Evolutionary conservation across 2,329 filamentous ascomycete genomes (phyloP).

Genomic region (Huntiella moniliformis): DNA sequence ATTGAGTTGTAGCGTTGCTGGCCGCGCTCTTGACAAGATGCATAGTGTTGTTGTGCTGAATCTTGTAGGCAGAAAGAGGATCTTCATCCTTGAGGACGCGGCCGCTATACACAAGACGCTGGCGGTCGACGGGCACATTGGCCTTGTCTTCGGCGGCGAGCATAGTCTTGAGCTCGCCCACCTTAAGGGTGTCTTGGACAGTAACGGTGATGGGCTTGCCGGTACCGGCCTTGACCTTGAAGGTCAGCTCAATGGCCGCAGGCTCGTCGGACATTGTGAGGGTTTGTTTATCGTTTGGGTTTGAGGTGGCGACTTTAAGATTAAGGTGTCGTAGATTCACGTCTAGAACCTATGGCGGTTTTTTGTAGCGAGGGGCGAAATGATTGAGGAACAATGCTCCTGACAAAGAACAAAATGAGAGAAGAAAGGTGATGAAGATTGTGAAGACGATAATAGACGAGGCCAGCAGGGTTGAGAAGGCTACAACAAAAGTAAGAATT

Average conservation of each 20-base stretch:
- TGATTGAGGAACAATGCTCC: too few relatives aligned
- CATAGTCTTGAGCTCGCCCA: slow-evolving; percentile 77
- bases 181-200: slow-evolving; percentile 54
- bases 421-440: too few relatives aligned
- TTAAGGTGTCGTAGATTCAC: too few relatives aligned
- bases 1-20: slow-evolving; percentile 45
- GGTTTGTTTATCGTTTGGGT: not conserved
- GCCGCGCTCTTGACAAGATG: slow-evolving; percentile 93
- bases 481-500: too few relatives aligned
- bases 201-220: slow-evolving; percentile 73
- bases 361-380: too few relatives aligned
- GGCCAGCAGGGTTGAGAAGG: too few relatives aligned
- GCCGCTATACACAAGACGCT: slow-evolving; percentile 93
- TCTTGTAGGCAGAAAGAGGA: slow-evolving; percentile 69
- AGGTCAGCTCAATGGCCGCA: slow-evolving; percentile 60
- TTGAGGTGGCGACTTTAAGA: too few relatives aligned
- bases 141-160: slow-evolving; percentile 66
- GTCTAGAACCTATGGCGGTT: too few relatives aligned
- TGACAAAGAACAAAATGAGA: too few relatives aligned
- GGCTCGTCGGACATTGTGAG: slow-evolving; percentile 43
- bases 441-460: too few relatives aligned
- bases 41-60: slow-evolving; percentile 88
- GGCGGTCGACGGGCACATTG: slow-evolving; percentile 69
- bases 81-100: slow-evolving; percentile 93
- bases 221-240: slow-evolving; percentile 94